Evolutionary conservation across 2,329 filamentous ascomycete genomes (phyloP), one percentile per base, ranked within the genome.

Genomic region (Beauveria caledonica): DNA sequence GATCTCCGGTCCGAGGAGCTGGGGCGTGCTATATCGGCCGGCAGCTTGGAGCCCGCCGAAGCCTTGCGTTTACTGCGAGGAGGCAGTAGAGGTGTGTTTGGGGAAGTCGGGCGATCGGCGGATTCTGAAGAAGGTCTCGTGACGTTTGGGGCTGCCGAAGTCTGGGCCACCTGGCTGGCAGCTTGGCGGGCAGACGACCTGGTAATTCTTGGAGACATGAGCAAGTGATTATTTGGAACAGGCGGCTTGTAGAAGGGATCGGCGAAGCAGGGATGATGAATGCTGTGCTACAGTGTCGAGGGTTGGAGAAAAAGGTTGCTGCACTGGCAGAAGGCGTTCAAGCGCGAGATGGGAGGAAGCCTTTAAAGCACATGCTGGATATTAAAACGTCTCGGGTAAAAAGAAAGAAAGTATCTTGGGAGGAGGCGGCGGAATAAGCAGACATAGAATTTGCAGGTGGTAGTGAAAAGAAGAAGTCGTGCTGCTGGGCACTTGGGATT

Each of bases 121-220:
- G 71, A 65, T 68, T 72, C 66, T 66, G 75, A 70, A 67, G 71
- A 66, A 59, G 77, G 72, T 66, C 72, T 68, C 64, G 74, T 65
- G 67, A 75, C 65, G 69, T 76, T 72, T 70, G 76, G 69, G 64
- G 71, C 68, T 69, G 74, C 69, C 64, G 71, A 73, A 51, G 78
- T 72, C 69, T 77, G 76, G 67, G 76, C 77, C 76, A 78, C 77
- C 71, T 79, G 79, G 72, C 76, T 84, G 73, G 90, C 88, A 79
- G 90, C 90, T 84, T 90, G 87, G 81, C 92, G 92, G 80, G 92
- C 89, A 76, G 92, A 88, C 71, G 92, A 94, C 81, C 93, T 91
- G 82, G 93, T 97, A 71, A 94, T 87, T 90, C 92, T 97, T 84
- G 86, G 80, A 85, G 90, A 90, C 92, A 96, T 97, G 86, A 93